Conservation (phyloP, 306 rosid genomes). For the Argentina anserina region DNA sequence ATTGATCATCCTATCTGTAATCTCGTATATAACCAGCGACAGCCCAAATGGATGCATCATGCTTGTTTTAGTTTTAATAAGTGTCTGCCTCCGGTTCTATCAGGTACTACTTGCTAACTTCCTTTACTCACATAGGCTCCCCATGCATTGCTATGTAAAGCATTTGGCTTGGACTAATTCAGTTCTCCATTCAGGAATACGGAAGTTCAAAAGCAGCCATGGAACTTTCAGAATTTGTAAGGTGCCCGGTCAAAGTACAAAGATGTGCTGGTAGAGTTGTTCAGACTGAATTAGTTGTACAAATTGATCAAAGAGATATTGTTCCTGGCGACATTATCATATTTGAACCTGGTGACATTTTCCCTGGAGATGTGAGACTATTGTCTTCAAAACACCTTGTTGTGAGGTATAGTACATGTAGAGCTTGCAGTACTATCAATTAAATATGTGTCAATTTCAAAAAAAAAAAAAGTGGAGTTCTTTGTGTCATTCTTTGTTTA, state of each 20-base stretch:
- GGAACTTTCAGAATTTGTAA: constrained; percentile 66
- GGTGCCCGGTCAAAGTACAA: constrained; percentile 74
- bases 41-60: constrained; percentile 64
- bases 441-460: too few species aligned
- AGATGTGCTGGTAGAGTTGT: constrained; percentile 80
- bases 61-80: constrained; percentile 65
- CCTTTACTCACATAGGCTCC: not conserved
- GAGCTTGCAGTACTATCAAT: constrained; percentile 5
- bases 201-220: constrained; percentile 85
- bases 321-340: constrained; percentile 85
- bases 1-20: constrained; percentile 54
- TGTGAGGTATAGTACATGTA: constrained; percentile 51
- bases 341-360: constrained; percentile 88
- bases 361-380: constrained; percentile 79
- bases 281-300: constrained; percentile 71
- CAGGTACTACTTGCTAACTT: constrained; percentile 45
- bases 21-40: constrained; percentile 60
- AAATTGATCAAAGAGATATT: constrained; percentile 76
- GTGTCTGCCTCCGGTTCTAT: constrained; percentile 72
- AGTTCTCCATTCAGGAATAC: constrained; percentile 46
- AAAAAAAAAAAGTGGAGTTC: too few species aligned
- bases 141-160: not conserved
- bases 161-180: constrained; percentile 1
- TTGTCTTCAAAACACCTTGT: constrained; percentile 76
- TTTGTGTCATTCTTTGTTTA: constrained; percentile 6